Base-by-base conservation (phyloP, 2,329 filamentous ascomycete species). In the Aspergillus chevalieri region DNA sequence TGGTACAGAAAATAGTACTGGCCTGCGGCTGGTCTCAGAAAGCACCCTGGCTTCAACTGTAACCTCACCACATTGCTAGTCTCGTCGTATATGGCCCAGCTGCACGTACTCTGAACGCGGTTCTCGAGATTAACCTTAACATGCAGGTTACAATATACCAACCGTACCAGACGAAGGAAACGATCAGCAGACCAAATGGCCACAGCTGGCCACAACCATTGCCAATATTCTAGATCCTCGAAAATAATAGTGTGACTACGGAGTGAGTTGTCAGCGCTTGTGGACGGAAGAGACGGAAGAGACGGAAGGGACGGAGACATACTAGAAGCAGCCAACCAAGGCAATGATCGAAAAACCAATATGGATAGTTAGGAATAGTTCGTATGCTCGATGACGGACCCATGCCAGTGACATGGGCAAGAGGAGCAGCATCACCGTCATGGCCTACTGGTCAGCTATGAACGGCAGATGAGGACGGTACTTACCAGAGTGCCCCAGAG, bases 1-100 rank as follows among this genome's bases (percentile, higher is more conserved):
- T 73, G 68, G 48, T 79, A 77, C 8, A 80, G 58, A 50, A 74
- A 78, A 54, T 77, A 80, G 55, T 78, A 77, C 8, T 72, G 68
- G 9, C 77, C 77, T 3, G 76, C 72, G 2, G 60, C 60, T 1
- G 74, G 67, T 8, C 57, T 58, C 5, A 74, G 52, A 0, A 60
- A 53, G 1, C 69, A 65, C 1, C 61, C 65, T 2, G 68, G 68
- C 0, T 65, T 65, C 1, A 78, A 61, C 36, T 77, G 71, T n/a
- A 80, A 55, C 5, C 71, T 68, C 42, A 80, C 64, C 15, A 80
- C 61, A 47, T 79, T 72, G 5, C 71, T 69, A 5, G 60, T 57
- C 36, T 67, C 53, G 48, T 75, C 64, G 55, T 78, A 79, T 3
- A 61, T 70, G 7, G 72, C 73, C 1, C 55, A 62, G 21, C 72